phyloP scores from a whole-genome alignment of 83 land plant species.

The Picea mariana region DNA sequence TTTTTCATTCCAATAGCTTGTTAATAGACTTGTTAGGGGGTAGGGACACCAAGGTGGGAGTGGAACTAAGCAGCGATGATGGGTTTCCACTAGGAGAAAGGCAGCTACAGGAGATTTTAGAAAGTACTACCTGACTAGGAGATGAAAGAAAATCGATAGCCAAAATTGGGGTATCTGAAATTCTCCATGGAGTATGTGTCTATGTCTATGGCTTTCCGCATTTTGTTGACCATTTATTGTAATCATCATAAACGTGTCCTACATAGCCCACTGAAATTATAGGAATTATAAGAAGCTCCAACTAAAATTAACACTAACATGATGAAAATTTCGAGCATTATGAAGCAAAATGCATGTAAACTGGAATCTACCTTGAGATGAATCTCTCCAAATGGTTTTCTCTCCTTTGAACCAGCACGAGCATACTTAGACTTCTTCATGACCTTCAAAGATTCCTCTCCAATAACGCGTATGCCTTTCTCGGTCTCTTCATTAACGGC shows the following conservation, averaged over 20 bases:
- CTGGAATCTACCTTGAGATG: conserved; percentile 40
- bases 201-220: neutral
- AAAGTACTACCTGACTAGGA: neutral
- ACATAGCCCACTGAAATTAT: neutral
- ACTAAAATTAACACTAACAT: neutral
- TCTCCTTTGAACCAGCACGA: conserved; percentile 11
- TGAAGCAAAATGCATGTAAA: neutral
- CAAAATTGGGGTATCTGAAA: neutral
- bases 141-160: neutral
- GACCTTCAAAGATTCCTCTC: conserved; percentile 41
- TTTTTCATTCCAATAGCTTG: too few relatives aligned
- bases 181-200: neutral
- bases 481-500: conserved; percentile 34
- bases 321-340: neutral
- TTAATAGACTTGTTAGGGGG: too few relatives aligned
- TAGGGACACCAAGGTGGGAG: too few relatives aligned
- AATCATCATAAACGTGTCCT: too few relatives aligned
- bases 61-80: too few relatives aligned
- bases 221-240: neutral
- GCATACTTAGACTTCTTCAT: conserved; percentile 27
- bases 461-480: conserved; percentile 45
- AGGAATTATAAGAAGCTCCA: neutral
- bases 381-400: conserved; percentile 37
- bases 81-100: neutral
- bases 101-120: neutral